Evolutionary conservation across 306 rosid genomes (phyloP).

Genomic region (Casuarina cunninghamiana): DNA sequence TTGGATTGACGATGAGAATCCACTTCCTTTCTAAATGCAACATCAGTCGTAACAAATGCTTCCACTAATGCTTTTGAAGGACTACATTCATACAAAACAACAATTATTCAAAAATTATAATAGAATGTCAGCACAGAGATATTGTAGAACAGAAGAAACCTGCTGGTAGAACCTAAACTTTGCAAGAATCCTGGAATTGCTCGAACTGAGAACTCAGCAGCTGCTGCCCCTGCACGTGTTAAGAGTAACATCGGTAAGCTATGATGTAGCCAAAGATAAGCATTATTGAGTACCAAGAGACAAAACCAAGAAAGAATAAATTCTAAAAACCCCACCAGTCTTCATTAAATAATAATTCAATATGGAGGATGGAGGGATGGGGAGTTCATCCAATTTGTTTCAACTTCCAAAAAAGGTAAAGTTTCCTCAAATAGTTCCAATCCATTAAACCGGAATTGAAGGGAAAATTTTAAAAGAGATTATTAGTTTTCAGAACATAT

Average conservation of each 20-base stretch:
- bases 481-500: background rate
- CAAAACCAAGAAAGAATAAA: background rate
- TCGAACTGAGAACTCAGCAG: constrained; percentile 83
- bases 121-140: background rate
- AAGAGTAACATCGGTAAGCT: constrained; percentile 10
- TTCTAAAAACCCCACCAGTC: constrained; percentile 6
- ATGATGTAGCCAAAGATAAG: background rate
- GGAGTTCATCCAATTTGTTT: background rate
- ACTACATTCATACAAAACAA: constrained; percentile 40
- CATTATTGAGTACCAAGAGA: constrained; percentile 7
- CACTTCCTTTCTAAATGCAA: constrained; percentile 76
- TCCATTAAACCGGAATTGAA: background rate
- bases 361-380: background rate
- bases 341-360: background rate
- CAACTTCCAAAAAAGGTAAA: background rate
- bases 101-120: constrained; percentile 16
- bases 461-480: background rate
- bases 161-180: constrained; percentile 36
- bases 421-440: background rate
- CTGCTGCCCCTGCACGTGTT: constrained; percentile 79
- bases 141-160: constrained; percentile 44
- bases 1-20: constrained; percentile 65
- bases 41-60: constrained; percentile 77
- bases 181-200: constrained; percentile 78
- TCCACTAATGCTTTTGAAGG: constrained; percentile 67